A percentile compares a stretch with the other conserved stretches of the same genome.
Evolutionary conservation across 1,284 basidiomycete species (phyloP).

Genomic region (Chiua sp.): DNA sequence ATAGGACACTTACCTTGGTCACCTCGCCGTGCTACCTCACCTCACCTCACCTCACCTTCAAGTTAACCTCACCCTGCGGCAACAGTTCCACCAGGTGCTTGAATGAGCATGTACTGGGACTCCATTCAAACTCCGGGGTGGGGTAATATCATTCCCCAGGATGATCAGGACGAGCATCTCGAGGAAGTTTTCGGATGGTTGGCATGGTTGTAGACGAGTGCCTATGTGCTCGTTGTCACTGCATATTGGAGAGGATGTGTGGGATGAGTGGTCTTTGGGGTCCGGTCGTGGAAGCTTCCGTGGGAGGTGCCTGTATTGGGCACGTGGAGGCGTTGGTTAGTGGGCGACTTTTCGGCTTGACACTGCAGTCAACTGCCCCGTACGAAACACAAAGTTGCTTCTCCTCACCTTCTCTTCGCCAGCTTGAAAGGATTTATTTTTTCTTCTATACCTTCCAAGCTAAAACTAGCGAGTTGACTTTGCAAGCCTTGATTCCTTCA

Average conservation of each 20-base stretch:
- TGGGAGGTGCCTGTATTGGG: constrained; percentile 30
- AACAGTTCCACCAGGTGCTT: too few species aligned
- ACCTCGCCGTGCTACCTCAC: too few species aligned
- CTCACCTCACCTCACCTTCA: too few species aligned
- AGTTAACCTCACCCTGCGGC: too few species aligned
- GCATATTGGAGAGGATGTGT: not conserved
- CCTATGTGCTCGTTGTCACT: not conserved
- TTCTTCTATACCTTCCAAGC: constrained; percentile 21
- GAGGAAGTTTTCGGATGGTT: not conserved
- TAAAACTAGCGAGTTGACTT: constrained; percentile 24
- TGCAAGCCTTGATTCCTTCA: constrained; percentile 27
- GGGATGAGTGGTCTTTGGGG: constrained; percentile 15
- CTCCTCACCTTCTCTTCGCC: constrained; percentile 24
- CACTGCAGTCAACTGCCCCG: constrained; percentile 32
- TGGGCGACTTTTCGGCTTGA: constrained; percentile 37
- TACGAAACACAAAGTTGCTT: constrained; percentile 38
- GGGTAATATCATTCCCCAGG: constrained; percentile 5
- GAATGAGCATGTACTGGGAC: constrained; percentile 23
- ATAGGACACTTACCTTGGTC: too few species aligned
- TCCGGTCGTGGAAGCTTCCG: constrained; percentile 33
- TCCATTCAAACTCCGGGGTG: constrained; percentile 40
- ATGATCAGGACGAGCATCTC: not conserved
- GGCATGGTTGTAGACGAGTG: not conserved
- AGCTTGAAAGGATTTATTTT: constrained; percentile 32
- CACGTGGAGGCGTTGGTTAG: constrained; percentile 32